Conservation (phyloP, 108 stramenopile species). For the Craspedostauros australis region DNA sequence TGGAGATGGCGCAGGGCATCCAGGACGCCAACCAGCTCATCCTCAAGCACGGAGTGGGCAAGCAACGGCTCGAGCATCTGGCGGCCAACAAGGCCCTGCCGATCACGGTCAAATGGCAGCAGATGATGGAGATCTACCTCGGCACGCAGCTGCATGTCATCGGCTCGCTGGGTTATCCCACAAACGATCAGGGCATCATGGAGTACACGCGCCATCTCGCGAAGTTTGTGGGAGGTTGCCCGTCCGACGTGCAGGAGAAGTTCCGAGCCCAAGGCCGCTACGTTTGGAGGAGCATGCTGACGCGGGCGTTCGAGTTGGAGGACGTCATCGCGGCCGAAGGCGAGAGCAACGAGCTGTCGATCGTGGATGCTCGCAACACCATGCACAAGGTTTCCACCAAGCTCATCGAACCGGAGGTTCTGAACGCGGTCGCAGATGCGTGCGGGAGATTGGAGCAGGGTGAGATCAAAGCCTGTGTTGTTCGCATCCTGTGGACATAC, state of each 20-base stretch:
- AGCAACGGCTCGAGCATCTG: constrained; percentile 42
- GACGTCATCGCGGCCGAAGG: constrained; percentile 26
- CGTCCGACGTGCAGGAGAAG: constrained; percentile 45
- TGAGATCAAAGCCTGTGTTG: too few species aligned
- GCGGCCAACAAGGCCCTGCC: constrained; percentile 40
- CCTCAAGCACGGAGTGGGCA: constrained; percentile 51
- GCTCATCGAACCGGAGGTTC: constrained; percentile 55
- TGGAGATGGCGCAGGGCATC: constrained; percentile 49
- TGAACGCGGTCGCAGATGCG: constrained; percentile 50
- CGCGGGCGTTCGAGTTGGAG: constrained; percentile 53
- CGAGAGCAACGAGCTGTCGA: constrained; percentile 29
- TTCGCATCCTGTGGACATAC: too few species aligned
- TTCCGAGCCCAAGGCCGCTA: constrained; percentile 48
- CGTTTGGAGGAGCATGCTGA: constrained; percentile 64
- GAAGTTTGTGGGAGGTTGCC: constrained; percentile 26
- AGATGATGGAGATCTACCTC: constrained; percentile 75
- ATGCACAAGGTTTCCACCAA: constrained; percentile 76
- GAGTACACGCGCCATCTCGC: constrained; percentile 67
- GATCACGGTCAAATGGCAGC: constrained; percentile 79
- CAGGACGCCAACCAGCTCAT: constrained; percentile 51
- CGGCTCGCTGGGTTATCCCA: constrained; percentile 60
- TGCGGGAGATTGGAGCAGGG: too few species aligned
- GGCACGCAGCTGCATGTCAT: constrained; percentile 72
- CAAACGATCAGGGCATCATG: constrained; percentile 68
- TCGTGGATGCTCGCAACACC: constrained; percentile 75